A percentile compares a stretch with the other conserved stretches of the same genome.
phyloP scores from a whole-genome alignment of 108 stramenopile species.

The Skeletonema costatum region DNA sequence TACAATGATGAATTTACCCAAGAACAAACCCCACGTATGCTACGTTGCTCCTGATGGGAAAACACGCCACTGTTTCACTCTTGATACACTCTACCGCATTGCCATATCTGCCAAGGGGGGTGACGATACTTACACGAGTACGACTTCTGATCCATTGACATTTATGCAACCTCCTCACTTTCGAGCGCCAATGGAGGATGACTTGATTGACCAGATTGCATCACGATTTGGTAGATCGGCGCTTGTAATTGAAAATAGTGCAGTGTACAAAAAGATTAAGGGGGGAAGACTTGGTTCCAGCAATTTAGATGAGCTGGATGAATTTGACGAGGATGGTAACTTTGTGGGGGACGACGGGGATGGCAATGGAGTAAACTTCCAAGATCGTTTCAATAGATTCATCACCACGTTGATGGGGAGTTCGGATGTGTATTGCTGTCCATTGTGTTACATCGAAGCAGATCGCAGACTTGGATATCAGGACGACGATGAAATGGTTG shows the following conservation, averaged over 20 bases:
- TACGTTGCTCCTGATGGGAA: conserved; percentile 67
- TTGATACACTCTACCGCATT: conserved; percentile 79
- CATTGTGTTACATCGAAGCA: conserved; percentile 73
- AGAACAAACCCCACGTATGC: conserved; percentile 62
- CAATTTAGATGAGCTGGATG: conserved; percentile 34
- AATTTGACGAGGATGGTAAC: conserved; percentile 40
- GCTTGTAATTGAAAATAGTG: conserved; percentile 58
- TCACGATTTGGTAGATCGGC: conserved; percentile 75
- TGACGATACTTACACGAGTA: not conserved
- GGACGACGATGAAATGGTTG: conserved; percentile 30
- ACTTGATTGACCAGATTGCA: conserved; percentile 81
- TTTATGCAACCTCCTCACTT: conserved; percentile 88
- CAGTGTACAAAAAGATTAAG: conserved; percentile 54
- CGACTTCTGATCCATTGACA: conserved; percentile 13
- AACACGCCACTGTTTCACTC: conserved; percentile 72
- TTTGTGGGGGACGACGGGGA: conserved; percentile 11
- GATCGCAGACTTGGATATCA: conserved; percentile 38
- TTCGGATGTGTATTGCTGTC: conserved; percentile 76
- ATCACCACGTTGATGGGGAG: conserved; percentile 66
- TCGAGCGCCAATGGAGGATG: conserved; percentile 75
- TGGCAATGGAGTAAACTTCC: conserved; percentile 32
- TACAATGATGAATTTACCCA: conserved; percentile 61
- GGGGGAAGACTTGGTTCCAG: not conserved
- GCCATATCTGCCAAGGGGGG: conserved; percentile 53
- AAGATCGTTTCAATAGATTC: conserved; percentile 56